Conservation (phyloP, 495 filamentous ascomycete species). For the Penicillium fimorum region DNA sequence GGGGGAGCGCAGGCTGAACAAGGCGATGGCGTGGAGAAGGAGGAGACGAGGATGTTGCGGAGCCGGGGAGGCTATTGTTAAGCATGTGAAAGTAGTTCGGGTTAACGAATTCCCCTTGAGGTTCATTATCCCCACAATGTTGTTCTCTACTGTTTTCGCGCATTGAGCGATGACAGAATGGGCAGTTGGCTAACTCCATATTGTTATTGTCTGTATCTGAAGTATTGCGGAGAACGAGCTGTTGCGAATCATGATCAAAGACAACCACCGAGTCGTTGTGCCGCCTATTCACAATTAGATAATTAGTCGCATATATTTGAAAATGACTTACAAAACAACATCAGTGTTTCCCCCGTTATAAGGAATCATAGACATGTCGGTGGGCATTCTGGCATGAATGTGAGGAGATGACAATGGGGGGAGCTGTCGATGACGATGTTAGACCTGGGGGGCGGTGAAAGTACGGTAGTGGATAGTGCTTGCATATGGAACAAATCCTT, state of each 20-base stretch:
- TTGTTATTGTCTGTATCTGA: constrained; percentile 39
- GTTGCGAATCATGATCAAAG: constrained; percentile 79
- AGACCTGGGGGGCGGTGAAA: constrained; percentile 9
- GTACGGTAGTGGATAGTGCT: neutral
- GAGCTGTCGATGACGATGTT: constrained; percentile 14
- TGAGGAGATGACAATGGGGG: constrained; percentile 4
- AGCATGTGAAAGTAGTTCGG: constrained; percentile 95
- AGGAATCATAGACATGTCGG: constrained; percentile 50
- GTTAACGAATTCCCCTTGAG: constrained; percentile 70
- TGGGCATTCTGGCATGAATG: constrained; percentile 33
- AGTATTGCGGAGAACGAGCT: constrained; percentile 73
- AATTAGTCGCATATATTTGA: neutral
- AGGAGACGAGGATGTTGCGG: constrained; percentile 46
- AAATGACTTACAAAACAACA: constrained; percentile 48
- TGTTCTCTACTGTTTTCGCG: constrained; percentile 47
- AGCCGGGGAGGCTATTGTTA: constrained; percentile 56
- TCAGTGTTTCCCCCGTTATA: constrained; percentile 48
- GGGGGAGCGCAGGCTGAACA: constrained; percentile 45
- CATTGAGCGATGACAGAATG: constrained; percentile 82
- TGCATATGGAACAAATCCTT: too few species aligned
- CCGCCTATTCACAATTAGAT: constrained; percentile 55
- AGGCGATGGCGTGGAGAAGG: constrained; percentile 54
- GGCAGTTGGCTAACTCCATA: constrained; percentile 66
- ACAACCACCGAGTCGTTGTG: constrained; percentile 91
- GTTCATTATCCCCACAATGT: constrained; percentile 31